phyloP scores from a whole-genome alignment of 148 eudicot genomes.

The Nepenthes gracilis region DNA sequence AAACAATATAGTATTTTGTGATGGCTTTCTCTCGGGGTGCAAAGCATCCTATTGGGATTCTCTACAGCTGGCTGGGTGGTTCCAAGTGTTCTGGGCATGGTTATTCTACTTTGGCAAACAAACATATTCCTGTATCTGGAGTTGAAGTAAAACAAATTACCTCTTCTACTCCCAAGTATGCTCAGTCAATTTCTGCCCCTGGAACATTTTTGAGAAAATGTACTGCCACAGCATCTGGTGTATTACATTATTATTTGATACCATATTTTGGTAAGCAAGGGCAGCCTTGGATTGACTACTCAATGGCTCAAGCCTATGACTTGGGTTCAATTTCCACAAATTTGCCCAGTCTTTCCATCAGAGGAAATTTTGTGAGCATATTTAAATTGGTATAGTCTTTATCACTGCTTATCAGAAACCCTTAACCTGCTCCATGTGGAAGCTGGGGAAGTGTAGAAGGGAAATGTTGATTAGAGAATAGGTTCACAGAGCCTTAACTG shows the following conservation, averaged over 20 bases:
- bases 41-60: slow-evolving; percentile 34
- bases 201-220: slow-evolving; percentile 41
- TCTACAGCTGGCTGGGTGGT: slow-evolving; percentile 30
- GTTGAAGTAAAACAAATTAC: slow-evolving; percentile 11
- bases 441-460: too few species aligned
- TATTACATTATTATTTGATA: not conserved
- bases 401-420: too few species aligned
- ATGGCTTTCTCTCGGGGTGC: slow-evolving; percentile 41
- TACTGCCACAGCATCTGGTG: slow-evolving; percentile 29
- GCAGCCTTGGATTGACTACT: too few species aligned
- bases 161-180: slow-evolving; percentile 13
- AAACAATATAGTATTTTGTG: not conserved
- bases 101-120: slow-evolving; percentile 28
- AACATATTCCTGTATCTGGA: slow-evolving; percentile 16
- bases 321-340: too few species aligned
- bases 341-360: too few species aligned
- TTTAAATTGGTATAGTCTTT: too few species aligned
- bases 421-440: too few species aligned
- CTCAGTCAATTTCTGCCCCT: slow-evolving; percentile 11
- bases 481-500: too few species aligned
- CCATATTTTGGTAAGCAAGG: too few species aligned
- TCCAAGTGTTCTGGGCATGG: slow-evolving; percentile 17
- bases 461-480: too few species aligned
- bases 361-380: too few species aligned
- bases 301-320: too few species aligned